phyloP scores from a whole-genome alignment of 163 green algal species.

The Smithsoniella earleae region DNA sequence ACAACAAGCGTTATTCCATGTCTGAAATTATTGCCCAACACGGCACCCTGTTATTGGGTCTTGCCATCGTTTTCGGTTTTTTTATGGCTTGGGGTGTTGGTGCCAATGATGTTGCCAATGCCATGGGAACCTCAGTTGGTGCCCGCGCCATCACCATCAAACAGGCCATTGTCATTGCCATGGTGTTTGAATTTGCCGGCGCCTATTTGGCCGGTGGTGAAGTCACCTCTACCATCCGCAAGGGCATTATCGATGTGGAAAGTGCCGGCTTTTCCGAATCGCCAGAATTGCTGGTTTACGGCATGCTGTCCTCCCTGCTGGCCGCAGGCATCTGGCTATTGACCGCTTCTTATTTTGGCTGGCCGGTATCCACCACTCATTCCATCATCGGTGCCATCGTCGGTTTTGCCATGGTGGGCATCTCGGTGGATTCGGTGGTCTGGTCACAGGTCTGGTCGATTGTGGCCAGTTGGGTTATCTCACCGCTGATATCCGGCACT shows the following conservation, averaged over 20 bases:
- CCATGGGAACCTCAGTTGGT: slow-evolving; percentile 51
- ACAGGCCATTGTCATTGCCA: slow-evolving; percentile 46
- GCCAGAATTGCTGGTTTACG: slow-evolving; percentile 35
- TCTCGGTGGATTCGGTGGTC: not conserved
- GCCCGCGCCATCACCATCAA: slow-evolving; percentile 49
- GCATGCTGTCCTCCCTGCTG: slow-evolving; percentile 41
- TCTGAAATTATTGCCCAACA: too few species aligned
- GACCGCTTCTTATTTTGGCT: slow-evolving; percentile 39
- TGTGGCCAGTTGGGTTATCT: too few species aligned
- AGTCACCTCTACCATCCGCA: slow-evolving; percentile 46
- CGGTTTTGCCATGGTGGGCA: slow-evolving; percentile 35
- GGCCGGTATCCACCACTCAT: not conserved
- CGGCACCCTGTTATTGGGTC: too few species aligned
- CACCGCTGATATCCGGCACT: too few species aligned
- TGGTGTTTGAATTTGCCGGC: slow-evolving; percentile 50
- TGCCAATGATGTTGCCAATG: slow-evolving; percentile 41
- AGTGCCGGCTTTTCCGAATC: not conserved
- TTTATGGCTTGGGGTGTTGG: too few species aligned
- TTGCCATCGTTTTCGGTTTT: too few species aligned
- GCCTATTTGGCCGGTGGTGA: slow-evolving; percentile 46
- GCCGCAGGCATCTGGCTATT: slow-evolving; percentile 42
- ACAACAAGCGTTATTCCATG: too few species aligned
- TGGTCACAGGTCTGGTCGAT: not conserved
- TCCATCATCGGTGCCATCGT: slow-evolving; percentile 35
- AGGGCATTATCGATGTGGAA: slow-evolving; percentile 42